Evolutionary conservation across 306 rosid genomes (phyloP), one percentile per base, ranked within the genome.

Genomic region (Begonia masoniana): DNA sequence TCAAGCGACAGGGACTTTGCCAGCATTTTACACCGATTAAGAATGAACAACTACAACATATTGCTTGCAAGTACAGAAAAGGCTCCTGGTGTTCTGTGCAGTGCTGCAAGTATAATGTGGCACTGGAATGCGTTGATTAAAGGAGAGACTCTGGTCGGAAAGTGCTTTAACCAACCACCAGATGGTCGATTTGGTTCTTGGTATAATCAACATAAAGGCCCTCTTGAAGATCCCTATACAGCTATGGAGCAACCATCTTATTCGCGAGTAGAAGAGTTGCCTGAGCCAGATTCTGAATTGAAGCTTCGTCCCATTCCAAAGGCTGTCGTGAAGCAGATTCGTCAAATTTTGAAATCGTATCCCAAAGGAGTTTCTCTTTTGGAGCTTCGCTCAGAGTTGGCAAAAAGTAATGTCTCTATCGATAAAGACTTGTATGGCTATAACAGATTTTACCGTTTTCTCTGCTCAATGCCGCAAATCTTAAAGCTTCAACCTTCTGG

Each of bases 71-170:
- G 64, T 64, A 57, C 81, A 1, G 75, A 43, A 54, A 24, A 3
- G 66, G 76, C 84, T 71, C 74, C 85, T 13, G 61, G 69, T 45
- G 79, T 74, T 56, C 85, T 91, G 46, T 71, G 84, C 57, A 79
- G 91, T 63, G 96, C 96, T 47, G 96, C 99, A 66, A 91, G 88
- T 65, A 77, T 86, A 70, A 68, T 79, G 85, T 91, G 99, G 94
- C 81, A 76, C 10, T 91, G 99, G 96, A 6, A 73, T 58, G 73
- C 84, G 39, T 63, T 91, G 75, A 62, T 91, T 56, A 68, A 55
- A 58, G 99, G 93, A 51, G 84, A 83, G 68, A 65, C 68, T 57
- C 78, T 77, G 53, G 56, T 19, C 3, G 96, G 99, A 61, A 85
- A 63, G 61, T 80, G 71, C 68, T 79, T 69, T 62, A 91, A 81